These are phyloP conservation scores for Saccharum hybrid DNA, from an alignment of 202 grass and related monocot genomes.

Conservation along the genomic window DNA sequence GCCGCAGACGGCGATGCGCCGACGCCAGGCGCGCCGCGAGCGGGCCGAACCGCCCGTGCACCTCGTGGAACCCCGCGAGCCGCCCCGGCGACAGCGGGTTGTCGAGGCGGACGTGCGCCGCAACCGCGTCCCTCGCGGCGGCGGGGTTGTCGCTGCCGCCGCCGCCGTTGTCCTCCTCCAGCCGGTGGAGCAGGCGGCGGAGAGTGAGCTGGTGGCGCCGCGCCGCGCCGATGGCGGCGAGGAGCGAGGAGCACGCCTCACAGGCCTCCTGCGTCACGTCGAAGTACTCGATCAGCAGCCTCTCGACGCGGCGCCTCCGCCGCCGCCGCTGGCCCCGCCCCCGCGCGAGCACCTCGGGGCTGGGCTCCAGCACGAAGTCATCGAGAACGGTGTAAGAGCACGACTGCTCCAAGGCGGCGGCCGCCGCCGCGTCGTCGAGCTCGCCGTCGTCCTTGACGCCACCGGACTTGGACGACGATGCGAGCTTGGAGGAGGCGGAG, in stretches of 20 bases:
- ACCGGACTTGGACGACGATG: background rate
- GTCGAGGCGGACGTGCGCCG: conserved; percentile 46
- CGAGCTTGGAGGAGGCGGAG: conserved; percentile 34
- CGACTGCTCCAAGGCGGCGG: conserved; percentile 12
- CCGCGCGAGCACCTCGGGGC: conserved; percentile 49
- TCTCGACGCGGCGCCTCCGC: conserved; percentile 10
- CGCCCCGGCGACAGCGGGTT: conserved; percentile 60
- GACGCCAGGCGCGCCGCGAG: conserved; percentile 50
- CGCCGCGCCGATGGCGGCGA: conserved; percentile 53
- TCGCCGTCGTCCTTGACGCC: background rate
- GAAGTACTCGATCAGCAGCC: conserved; percentile 70
- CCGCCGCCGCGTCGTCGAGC: background rate
- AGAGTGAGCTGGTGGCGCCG: conserved; percentile 58
- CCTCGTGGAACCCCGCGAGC: conserved; percentile 48
- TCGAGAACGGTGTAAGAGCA: conserved; percentile 55
- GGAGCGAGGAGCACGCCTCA: conserved; percentile 61
- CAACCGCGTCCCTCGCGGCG: conserved; percentile 35
- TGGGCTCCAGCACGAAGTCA: conserved; percentile 69
- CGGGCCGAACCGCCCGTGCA: conserved; percentile 52
- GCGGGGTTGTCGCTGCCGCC: background rate
- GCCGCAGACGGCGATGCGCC: conserved; percentile 42
- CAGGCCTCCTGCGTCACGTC: conserved; percentile 66
- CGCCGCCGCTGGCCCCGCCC: background rate
- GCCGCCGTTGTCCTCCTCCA: background rate
- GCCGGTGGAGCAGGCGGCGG: conserved; percentile 47